Evolutionary conservation across 2,329 filamentous ascomycete species (phyloP).

Genomic region (Dactylella cylindrospora): DNA sequence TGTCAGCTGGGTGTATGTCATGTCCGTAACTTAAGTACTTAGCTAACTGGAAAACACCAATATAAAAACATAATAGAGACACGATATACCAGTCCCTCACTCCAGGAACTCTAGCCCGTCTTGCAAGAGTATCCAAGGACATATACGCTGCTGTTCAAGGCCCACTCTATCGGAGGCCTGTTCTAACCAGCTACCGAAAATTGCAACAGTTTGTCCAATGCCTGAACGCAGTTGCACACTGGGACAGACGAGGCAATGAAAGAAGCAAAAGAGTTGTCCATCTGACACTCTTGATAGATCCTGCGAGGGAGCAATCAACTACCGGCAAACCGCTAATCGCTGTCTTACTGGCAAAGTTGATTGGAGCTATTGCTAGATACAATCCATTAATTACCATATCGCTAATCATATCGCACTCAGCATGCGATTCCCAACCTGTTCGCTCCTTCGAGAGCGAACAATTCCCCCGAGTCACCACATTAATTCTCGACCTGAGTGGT

Average conservation of each 20-base stretch:
- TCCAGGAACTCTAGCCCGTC: conserved; percentile 37
- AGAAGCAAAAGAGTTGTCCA: conserved; percentile 47
- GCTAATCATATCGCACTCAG: conserved; percentile 45
- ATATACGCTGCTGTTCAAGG: conserved; percentile 47
- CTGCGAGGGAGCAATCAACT: conserved; percentile 36
- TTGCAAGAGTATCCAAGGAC: conserved; percentile 46
- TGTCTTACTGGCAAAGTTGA: conserved; percentile 44
- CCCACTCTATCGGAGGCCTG: conserved; percentile 47
- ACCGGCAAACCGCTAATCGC: conserved; percentile 44
- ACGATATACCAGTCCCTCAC: conserved; percentile 46
- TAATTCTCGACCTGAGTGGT: conserved; percentile 46
- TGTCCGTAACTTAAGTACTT: no score
- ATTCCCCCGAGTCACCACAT: conserved; percentile 45
- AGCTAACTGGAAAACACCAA: neutral
- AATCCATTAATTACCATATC: conserved; percentile 45
- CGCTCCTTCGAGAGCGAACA: conserved; percentile 44
- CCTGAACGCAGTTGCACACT: conserved; percentile 43
- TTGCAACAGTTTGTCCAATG: conserved; percentile 44
- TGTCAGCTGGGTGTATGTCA: no score
- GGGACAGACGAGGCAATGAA: conserved; percentile 45
- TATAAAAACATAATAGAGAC: conserved; percentile 38
- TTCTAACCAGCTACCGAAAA: conserved; percentile 44
- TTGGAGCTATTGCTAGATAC: conserved; percentile 46
- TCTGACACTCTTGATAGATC: conserved; percentile 46
- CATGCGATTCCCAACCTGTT: conserved; percentile 47